phyloP scores from a whole-genome alignment of 2,329 filamentous ascomycete species.

The Penicillium sp. region DNA sequence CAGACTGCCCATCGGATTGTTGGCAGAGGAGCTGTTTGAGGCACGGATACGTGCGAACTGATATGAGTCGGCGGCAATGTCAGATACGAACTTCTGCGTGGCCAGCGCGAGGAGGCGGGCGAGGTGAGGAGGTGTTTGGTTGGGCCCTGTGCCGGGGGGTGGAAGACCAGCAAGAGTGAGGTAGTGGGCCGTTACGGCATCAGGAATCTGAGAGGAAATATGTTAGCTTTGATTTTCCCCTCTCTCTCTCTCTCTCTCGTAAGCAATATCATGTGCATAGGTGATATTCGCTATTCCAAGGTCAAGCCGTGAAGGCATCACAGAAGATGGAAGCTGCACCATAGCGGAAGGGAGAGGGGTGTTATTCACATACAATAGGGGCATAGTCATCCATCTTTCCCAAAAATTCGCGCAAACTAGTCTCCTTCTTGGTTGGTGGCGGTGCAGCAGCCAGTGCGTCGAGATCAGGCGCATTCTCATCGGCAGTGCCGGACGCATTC shows the following conservation, averaged over 20 bases:
- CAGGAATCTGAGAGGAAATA: constrained; percentile 72
- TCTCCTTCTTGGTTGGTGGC: constrained; percentile 79
- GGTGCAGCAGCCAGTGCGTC: constrained; percentile 52
- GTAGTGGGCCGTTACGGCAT: constrained; percentile 97
- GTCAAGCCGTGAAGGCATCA: background rate
- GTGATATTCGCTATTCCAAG: background rate
- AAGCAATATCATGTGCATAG: background rate
- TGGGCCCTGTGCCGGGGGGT: constrained; percentile 79
- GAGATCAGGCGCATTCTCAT: constrained; percentile 20
- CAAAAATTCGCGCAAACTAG: constrained; percentile 86
- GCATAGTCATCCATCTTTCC: constrained; percentile 98
- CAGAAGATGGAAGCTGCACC: background rate
- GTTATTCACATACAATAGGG: constrained; percentile 70
- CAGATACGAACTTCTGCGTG: constrained; percentile 98
- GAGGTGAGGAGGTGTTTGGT: constrained; percentile 73
- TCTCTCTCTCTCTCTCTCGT: background rate
- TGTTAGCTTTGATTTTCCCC: background rate
- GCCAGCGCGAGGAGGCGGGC: constrained; percentile 91
- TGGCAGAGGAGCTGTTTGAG: constrained; percentile 81
- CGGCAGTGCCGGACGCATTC: constrained; percentile 2
- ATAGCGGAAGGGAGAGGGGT: constrained; percentile 3
- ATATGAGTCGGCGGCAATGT: constrained; percentile 95
- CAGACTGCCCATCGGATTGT: constrained; percentile 87
- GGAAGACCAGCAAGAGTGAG: constrained; percentile 93
- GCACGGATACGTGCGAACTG: constrained; percentile 95